Percentiles rank a stretch among this genome's conserved stretches.
These are phyloP conservation scores for Podospora anserina DNA, from an alignment of 495 filamentous ascomycete species.

Conservation along the genomic window DNA sequence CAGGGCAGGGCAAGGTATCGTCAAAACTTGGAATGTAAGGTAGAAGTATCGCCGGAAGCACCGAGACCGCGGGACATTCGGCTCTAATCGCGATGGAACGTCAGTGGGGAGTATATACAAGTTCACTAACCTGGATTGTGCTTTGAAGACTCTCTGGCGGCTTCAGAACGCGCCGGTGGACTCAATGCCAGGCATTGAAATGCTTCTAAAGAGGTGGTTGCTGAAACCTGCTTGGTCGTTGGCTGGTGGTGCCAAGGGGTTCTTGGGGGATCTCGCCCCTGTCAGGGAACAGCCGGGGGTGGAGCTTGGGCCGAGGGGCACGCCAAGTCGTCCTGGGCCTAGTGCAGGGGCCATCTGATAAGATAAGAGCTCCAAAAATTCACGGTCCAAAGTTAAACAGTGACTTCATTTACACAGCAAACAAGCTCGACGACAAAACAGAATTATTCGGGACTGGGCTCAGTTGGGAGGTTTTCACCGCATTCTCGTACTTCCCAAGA, in stretches of 20 bases:
- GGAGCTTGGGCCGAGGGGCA: conserved; percentile 5
- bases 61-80: neutral
- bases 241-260: conserved; percentile 2
- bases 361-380: conserved; percentile 31
- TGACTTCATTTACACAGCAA: neutral
- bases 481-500: conserved; percentile 1
- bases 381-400: neutral
- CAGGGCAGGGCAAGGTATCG: neutral
- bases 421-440: neutral
- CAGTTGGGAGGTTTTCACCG: too few relatives aligned
- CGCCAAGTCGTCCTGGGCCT: neutral
- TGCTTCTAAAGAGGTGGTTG: neutral
- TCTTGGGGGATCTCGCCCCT: neutral
- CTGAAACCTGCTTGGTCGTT: conserved; percentile 8
- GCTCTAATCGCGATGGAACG: neutral
- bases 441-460: too few relatives aligned
- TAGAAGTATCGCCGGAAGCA: neutral
- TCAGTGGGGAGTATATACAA: neutral
- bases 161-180: neutral
- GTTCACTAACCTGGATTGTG: neutral
- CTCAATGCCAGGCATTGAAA: neutral
- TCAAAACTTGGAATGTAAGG: neutral
- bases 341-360: conserved; percentile 17
- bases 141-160: neutral
- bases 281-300: neutral